Evolutionary conservation across 2,329 filamentous ascomycete species (phyloP).

Genomic region (Colletotrichum godetiae): DNA sequence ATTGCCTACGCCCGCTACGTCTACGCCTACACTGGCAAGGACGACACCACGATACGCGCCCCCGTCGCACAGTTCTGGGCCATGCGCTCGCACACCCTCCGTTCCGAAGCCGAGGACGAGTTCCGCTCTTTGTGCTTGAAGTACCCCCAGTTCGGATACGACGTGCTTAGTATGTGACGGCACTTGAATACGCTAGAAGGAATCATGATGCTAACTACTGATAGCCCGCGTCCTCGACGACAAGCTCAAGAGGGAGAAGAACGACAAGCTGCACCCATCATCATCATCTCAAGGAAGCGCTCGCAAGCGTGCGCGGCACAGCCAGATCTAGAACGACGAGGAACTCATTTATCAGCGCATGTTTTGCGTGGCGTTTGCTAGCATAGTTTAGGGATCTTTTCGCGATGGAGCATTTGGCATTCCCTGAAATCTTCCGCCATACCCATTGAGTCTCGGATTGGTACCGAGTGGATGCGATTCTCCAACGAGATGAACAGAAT

Average conservation of each 20-base stretch:
- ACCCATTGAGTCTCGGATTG: neutral
- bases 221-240: conserved; percentile 73
- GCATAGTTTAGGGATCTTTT: neutral
- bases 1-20: conserved; percentile 93
- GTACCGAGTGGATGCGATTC: neutral
- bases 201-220: conserved; percentile 31
- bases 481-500: neutral
- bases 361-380: neutral
- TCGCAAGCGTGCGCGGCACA: conserved; percentile 69
- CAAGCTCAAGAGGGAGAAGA: conserved; percentile 73
- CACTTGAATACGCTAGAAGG: conserved; percentile 31
- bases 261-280: conserved; percentile 67
- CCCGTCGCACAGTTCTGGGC: conserved; percentile 95
- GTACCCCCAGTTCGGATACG: conserved; percentile 91
- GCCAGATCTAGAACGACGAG: conserved; percentile 40
- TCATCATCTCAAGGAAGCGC: conserved; percentile 53
- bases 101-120: conserved; percentile 86
- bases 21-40: conserved; percentile 78
- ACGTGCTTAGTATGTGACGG: conserved; percentile 79
- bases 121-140: conserved; percentile 89
- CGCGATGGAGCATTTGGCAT: neutral
- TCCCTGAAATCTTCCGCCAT: neutral
- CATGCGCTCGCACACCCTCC: conserved; percentile 80
- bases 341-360: neutral
- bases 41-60: conserved; percentile 80